Evolutionary conservation across 2,329 filamentous ascomycete species (phyloP).

Genomic region (Aspergillus vadensis): DNA sequence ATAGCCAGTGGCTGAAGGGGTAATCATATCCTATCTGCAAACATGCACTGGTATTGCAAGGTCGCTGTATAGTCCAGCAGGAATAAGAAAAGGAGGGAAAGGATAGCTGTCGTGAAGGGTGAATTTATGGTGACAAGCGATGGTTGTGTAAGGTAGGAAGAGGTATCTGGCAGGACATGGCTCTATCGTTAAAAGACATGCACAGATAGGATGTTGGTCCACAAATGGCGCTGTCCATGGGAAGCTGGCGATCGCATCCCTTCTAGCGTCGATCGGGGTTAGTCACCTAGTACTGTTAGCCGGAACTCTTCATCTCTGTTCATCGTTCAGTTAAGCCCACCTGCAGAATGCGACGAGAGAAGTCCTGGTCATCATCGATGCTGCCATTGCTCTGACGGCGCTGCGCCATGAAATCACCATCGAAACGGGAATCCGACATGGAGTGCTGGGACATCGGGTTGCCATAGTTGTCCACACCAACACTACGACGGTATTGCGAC

Average conservation of each 20-base stretch:
- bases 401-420: constrained; percentile 78
- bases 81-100: constrained; percentile 17
- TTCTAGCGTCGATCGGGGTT: constrained; percentile 36
- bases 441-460: constrained; percentile 65
- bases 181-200: constrained; percentile 19
- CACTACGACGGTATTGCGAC: constrained; percentile 79
- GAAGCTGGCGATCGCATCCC: not conserved
- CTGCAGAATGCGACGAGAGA: constrained; percentile 92
- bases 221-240: constrained; percentile 4
- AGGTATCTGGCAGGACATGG: constrained; percentile 13
- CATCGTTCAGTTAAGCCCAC: constrained; percentile 51
- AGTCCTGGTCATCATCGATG: constrained; percentile 96
- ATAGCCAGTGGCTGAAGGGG: constrained; percentile 4
- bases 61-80: constrained; percentile 31
- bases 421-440: constrained; percentile 79
- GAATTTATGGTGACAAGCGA: constrained; percentile 16
- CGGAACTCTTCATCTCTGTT: too few species aligned
- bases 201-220: constrained; percentile 12
- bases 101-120: not conserved
- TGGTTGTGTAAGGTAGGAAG: constrained; percentile 12
- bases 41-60: constrained; percentile 27
- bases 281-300: constrained; percentile 28
- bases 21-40: constrained; percentile 15
- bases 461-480: constrained; percentile 71
- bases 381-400: constrained; percentile 89